Evolutionary conservation across 1,284 basidiomycete species (phyloP).

Genomic region (Melampsora occidentalis): DNA sequence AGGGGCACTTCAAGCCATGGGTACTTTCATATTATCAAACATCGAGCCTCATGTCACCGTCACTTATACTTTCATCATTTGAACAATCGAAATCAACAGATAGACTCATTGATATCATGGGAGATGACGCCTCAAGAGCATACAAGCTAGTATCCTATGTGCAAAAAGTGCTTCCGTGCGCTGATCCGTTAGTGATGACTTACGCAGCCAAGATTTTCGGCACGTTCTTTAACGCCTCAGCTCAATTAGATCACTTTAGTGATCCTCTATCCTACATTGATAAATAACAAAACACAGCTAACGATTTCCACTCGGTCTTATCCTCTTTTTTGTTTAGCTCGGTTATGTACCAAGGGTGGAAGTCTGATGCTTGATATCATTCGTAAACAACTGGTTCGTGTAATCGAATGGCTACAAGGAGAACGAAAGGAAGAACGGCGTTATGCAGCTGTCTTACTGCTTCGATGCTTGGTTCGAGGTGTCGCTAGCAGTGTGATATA

Average conservation of each 20-base stretch:
- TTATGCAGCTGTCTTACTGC: conserved; percentile 78
- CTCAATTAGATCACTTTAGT: too few species aligned
- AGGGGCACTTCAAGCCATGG: conserved; percentile 44
- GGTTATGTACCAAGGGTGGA: conserved; percentile 50
- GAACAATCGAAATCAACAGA: conserved; percentile 9
- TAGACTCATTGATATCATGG: conserved; percentile 44
- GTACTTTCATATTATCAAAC: neutral
- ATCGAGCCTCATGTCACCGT: neutral
- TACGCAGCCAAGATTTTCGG: conserved; percentile 52
- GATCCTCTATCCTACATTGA: too few species aligned
- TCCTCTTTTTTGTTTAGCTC: conserved; percentile 45
- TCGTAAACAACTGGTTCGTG: conserved; percentile 51
- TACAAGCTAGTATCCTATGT: conserved; percentile 50
- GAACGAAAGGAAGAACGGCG: conserved; percentile 63
- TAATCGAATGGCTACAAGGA: conserved; percentile 53
- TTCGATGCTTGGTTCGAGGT: conserved; percentile 84
- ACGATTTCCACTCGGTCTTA: neutral
- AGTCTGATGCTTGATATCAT: conserved; percentile 50
- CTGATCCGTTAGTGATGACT: conserved; percentile 52
- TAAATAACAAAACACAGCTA: too few species aligned
- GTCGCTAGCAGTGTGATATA: conserved; percentile 69
- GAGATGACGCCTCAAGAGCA: conserved; percentile 50
- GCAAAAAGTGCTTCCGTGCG: conserved; percentile 51
- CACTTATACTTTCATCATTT: conserved; percentile 3
- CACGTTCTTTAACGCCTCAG: conserved; percentile 22